These are phyloP conservation scores for Talaromyces sp. DNA, from an alignment of 2,329 filamentous ascomycete genomes.

Conservation along the genomic window DNA sequence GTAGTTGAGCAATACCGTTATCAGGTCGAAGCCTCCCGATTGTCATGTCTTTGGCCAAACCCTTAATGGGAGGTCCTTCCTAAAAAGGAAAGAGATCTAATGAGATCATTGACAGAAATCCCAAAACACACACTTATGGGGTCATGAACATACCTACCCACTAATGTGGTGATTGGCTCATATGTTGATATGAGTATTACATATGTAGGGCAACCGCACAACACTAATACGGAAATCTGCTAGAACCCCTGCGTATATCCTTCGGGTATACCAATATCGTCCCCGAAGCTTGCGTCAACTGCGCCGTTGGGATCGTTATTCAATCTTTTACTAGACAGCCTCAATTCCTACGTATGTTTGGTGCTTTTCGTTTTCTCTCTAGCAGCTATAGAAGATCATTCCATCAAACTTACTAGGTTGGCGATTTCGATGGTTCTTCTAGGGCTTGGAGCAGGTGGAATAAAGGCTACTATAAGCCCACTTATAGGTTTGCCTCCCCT, in stretches of 20 bases:
- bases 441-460: constrained; percentile 41
- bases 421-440: constrained; percentile 36
- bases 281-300: background rate
- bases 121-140: background rate
- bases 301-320: background rate
- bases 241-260: background rate
- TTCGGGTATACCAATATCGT: background rate
- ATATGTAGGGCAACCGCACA: background rate
- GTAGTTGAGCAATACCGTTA: background rate
- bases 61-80: background rate
- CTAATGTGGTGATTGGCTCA: background rate
- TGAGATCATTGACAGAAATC: background rate
- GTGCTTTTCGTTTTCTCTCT: constrained; percentile 30
- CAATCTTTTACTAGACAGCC: background rate
- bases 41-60: background rate
- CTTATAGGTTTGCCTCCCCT: constrained; percentile 30
- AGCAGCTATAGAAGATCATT: constrained; percentile 22
- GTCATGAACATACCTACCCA: background rate
- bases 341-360: constrained; percentile 25
- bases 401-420: constrained; percentile 27
- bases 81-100: background rate
- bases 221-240: background rate
- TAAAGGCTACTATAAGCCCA: constrained; percentile 36
- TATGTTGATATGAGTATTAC: background rate
- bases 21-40: background rate